Conservation (phyloP, 495 filamentous ascomycete genomes). For the Peziza echinospora region DNA sequence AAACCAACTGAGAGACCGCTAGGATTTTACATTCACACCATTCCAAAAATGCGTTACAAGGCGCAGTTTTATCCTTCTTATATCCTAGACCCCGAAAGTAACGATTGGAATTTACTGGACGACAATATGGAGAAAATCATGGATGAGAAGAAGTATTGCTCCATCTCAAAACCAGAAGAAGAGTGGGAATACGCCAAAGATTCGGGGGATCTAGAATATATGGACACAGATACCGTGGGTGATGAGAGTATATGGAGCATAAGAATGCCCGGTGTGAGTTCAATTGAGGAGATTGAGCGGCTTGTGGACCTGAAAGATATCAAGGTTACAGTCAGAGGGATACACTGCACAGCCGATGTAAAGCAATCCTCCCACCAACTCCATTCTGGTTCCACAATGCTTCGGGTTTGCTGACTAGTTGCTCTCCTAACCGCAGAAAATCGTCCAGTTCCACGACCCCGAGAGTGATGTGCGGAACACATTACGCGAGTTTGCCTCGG, state of each 20-base stretch:
- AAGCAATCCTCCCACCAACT: too few relatives aligned
- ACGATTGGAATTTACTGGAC: constrained; percentile 56
- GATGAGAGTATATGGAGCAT: background rate
- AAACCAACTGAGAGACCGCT: background rate
- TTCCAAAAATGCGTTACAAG: constrained; percentile 77
- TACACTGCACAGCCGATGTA: too few relatives aligned
- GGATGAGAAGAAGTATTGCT: constrained; percentile 44
- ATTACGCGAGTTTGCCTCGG: constrained; percentile 24
- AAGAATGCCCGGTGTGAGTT: background rate
- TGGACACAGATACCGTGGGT: constrained; percentile 6
- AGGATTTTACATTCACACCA: constrained; percentile 53
- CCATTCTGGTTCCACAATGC: too few relatives aligned
- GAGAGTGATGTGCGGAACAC: background rate
- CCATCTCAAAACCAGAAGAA: constrained; percentile 27
- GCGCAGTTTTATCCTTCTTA: constrained; percentile 65
- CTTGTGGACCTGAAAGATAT: background rate
- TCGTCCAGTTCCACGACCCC: too few relatives aligned
- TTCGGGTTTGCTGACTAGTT: too few relatives aligned
- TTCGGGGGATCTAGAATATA: constrained; percentile 4
- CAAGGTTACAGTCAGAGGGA: background rate
- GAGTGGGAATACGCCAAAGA: constrained; percentile 19
- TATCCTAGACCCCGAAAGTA: constrained; percentile 56
- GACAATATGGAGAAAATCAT: constrained; percentile 41
- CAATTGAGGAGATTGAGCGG: background rate
- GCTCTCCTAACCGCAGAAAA: too few relatives aligned